Evolutionary conservation across 1,284 basidiomycete genomes (phyloP), one percentile per base, ranked within the genome.

Genomic region (Volvariella volvacea): DNA sequence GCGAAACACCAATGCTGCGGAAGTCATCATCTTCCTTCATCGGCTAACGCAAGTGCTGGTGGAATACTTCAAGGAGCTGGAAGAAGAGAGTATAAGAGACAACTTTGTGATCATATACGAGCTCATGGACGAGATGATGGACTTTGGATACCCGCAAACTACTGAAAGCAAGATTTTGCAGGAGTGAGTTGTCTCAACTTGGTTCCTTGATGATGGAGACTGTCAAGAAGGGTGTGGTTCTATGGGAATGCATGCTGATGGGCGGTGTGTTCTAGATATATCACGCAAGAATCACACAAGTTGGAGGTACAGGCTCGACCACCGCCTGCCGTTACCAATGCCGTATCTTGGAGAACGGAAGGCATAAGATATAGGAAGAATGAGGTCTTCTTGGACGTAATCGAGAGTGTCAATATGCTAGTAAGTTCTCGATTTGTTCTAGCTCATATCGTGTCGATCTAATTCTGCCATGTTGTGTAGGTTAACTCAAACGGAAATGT

Each of bases 121-220:
- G 62, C 79, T 99, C 42, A 78, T 99, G 69, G 96, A 99, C 61
- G 95, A 99, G 73, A 98, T 99, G 92, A 98, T 99, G 94, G 95
- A 99, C 71, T 99, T 97, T 69, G 96, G 96, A 10, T 98, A 92
- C 63, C 95, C 95, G 0, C 96, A 99, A 65, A 99, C 96, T 21
- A 99, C 96, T 17, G 96, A 99, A 71, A 93, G 88, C 74, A 99
- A 99, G 75, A 99, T 99, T 56, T 67, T 99, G 46, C 95, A 98
- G 67, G 96, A 98, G 85, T 92, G 52, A 54, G 85, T 73, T 3
- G 42, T 32, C 28, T 39, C 44, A 7, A 28, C 25, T 12, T 6
- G 25, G 6, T 28, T 12, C 25, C 25, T 6, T 28, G 25, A 6
- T 28, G n/a, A n/a, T n/a, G n/a, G n/a, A n/a, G n/a, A n/a, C n/a